A percentile compares a stretch with the other conserved stretches of the same genome.
phyloP scores from a whole-genome alignment of 805 yeast genomes.

The Starmerella cellae region DNA sequence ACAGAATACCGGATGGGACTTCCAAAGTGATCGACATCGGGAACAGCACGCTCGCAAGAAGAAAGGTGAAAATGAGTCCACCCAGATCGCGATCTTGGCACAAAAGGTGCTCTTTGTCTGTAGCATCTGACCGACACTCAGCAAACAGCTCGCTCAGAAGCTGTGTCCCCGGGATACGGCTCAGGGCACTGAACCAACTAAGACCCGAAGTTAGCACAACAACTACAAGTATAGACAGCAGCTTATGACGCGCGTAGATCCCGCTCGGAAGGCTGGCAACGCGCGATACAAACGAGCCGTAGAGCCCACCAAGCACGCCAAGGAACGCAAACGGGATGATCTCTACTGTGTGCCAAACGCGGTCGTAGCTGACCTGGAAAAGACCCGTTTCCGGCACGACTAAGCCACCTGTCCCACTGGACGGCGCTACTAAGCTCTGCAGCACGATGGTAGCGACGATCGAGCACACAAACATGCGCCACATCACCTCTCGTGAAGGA shows the following conservation, averaged over 20 bases:
- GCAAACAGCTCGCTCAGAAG: conserved; percentile 49
- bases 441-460: conserved; percentile 56
- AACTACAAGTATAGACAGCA: conserved; percentile 35
- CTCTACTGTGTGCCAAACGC: conserved; percentile 62
- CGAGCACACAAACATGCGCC: conserved; percentile 75
- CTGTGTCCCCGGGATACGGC: conserved; percentile 22
- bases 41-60: conserved; percentile 46
- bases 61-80: conserved; percentile 30
- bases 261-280: conserved; percentile 9
- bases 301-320: conserved; percentile 57
- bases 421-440: conserved; percentile 36
- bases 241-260: conserved; percentile 16
- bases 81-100: conserved; percentile 15
- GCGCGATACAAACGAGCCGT: conserved; percentile 37
- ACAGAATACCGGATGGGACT: conserved; percentile 92
- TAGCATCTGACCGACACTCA: conserved; percentile 39
- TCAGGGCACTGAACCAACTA: conserved; percentile 35
- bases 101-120: conserved; percentile 6
- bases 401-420: conserved; percentile 20
- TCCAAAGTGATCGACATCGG: conserved; percentile 57
- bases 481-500: conserved; percentile 45
- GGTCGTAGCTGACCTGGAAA: conserved; percentile 52
- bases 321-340: conserved; percentile 56
- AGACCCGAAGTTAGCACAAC: conserved; percentile 41
- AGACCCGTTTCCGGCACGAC: conserved; percentile 41